phyloP scores from a whole-genome alignment of 495 filamentous ascomycete genomes.

The Penicillium cinerascens region DNA sequence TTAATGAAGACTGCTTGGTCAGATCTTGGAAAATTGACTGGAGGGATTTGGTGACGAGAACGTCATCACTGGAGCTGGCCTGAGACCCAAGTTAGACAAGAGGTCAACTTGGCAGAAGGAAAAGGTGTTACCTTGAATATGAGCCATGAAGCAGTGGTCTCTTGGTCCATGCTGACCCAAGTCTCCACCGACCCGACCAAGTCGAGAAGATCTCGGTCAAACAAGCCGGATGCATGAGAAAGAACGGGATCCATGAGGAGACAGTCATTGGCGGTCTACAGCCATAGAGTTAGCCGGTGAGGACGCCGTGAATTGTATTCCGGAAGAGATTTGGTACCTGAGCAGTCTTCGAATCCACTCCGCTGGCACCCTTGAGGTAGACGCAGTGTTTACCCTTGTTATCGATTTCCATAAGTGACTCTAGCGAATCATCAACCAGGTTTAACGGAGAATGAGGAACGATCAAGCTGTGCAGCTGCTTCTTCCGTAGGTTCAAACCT shows the following conservation, averaged over 20 bases:
- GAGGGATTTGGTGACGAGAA: slow-evolving; percentile 8
- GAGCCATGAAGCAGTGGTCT: slow-evolving; percentile 16
- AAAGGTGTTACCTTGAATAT: slow-evolving; percentile 25
- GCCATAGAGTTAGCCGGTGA: background rate
- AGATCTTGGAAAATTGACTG: slow-evolving; percentile 21
- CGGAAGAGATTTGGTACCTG: slow-evolving; percentile 13
- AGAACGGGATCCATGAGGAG: slow-evolving; percentile 22
- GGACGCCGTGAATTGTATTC: too few relatives aligned
- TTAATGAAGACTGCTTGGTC: slow-evolving; percentile 10
- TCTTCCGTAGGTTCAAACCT: slow-evolving; percentile 22
- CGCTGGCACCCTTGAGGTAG: slow-evolving; percentile 8
- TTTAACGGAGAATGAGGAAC: slow-evolving; percentile 10
- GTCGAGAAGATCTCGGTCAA: slow-evolving; percentile 15
- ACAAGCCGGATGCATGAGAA: slow-evolving; percentile 2
- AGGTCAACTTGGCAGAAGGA: background rate
- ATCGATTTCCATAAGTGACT: slow-evolving; percentile 6
- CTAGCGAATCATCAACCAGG: slow-evolving; percentile 10
- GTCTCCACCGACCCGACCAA: slow-evolving; percentile 24
- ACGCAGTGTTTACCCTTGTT: slow-evolving; percentile 19
- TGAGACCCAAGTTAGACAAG: slow-evolving; percentile 5
- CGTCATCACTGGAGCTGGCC: background rate
- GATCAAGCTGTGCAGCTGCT: slow-evolving; percentile 18
- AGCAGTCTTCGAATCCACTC: slow-evolving; percentile 1
- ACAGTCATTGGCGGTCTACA: slow-evolving; percentile 22
- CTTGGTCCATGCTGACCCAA: slow-evolving; percentile 20